Percentiles rank a stretch among this genome's conserved stretches.
phyloP scores from a whole-genome alignment of 139 green algal genomes.

The Coccomyxa sp. region DNA sequence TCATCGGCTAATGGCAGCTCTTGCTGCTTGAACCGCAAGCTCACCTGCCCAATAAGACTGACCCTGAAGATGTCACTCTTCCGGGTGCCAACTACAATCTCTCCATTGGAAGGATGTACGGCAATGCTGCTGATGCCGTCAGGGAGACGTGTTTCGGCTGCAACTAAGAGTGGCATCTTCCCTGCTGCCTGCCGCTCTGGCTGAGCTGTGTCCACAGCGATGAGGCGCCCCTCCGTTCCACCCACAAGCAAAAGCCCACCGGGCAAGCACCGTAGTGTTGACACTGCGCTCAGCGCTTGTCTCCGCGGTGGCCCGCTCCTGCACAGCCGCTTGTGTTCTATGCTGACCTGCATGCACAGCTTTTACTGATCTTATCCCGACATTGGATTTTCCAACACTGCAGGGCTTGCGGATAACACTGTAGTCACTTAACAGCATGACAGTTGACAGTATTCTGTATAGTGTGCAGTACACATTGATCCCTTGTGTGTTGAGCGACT shows the following conservation, averaged over 20 bases:
- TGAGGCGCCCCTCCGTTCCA: conserved; percentile 51
- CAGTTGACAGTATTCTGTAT: neutral
- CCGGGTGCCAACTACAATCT: neutral
- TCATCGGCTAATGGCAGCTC: neutral
- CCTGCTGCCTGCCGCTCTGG: neutral
- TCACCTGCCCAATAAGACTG: neutral
- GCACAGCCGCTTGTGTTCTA: conserved; percentile 57
- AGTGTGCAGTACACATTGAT: neutral
- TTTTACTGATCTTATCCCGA: neutral
- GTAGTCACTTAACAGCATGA: neutral
- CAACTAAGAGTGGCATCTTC: neutral
- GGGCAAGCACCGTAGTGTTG: conserved; percentile 29
- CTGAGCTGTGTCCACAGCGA: conserved; percentile 34
- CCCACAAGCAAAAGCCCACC: conserved; percentile 52
- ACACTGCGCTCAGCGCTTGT: conserved; percentile 43
- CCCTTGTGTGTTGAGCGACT: neutral
- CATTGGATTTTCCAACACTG: neutral
- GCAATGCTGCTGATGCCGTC: neutral
- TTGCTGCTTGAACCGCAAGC: neutral
- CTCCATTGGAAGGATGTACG: neutral
- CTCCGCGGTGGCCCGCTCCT: conserved; percentile 61
- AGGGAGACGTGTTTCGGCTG: neutral
- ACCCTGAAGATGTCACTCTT: neutral
- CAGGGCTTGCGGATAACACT: neutral
- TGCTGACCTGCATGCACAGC: conserved; percentile 39